These are phyloP conservation scores for Globisporangium acanthophoron DNA, from an alignment of 352 stramenopile genomes.

Conservation along the genomic window DNA sequence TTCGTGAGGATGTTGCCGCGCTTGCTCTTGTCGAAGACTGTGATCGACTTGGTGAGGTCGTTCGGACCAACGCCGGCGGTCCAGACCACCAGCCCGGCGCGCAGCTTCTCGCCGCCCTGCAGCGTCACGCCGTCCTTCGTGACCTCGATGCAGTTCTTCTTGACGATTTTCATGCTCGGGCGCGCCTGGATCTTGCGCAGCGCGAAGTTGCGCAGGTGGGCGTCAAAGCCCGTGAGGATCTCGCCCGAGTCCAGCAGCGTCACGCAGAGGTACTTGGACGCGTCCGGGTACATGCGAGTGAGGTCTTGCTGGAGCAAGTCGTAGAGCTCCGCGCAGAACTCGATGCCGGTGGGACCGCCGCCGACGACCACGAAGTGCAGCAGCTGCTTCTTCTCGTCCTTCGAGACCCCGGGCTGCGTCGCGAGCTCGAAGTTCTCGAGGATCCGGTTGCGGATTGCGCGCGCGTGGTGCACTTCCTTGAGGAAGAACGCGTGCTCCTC, in stretches of 20 bases:
- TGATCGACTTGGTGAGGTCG: slow-evolving; percentile 71
- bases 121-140: slow-evolving; percentile 57
- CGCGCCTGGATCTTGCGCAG: slow-evolving; percentile 76
- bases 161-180: slow-evolving; percentile 75
- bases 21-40: slow-evolving; percentile 70
- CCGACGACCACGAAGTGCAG: slow-evolving; percentile 98
- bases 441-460: slow-evolving; percentile 75
- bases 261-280: slow-evolving; percentile 65
- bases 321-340: slow-evolving; percentile 96
- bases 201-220: slow-evolving; percentile 58
- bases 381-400: slow-evolving; percentile 86
- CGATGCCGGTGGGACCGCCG: slow-evolving; percentile 91
- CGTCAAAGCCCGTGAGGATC: slow-evolving; percentile 72
- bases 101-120: slow-evolving; percentile 49
- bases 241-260: slow-evolving; percentile 66
- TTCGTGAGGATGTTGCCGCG: slow-evolving; percentile 81
- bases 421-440: slow-evolving; percentile 94
- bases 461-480: slow-evolving; percentile 95
- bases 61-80: slow-evolving; percentile 74
- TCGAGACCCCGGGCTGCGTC: slow-evolving; percentile 75
- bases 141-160: slow-evolving; percentile 74
- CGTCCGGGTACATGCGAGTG: slow-evolving; percentile 65
- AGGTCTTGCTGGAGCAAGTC: slow-evolving; percentile 93
- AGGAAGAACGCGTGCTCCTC: slow-evolving; percentile 95
- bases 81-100: slow-evolving; percentile 67